Evolutionary conservation across 176 grass and related monocot genomes (phyloP).

Genomic region (Secale cereale): DNA sequence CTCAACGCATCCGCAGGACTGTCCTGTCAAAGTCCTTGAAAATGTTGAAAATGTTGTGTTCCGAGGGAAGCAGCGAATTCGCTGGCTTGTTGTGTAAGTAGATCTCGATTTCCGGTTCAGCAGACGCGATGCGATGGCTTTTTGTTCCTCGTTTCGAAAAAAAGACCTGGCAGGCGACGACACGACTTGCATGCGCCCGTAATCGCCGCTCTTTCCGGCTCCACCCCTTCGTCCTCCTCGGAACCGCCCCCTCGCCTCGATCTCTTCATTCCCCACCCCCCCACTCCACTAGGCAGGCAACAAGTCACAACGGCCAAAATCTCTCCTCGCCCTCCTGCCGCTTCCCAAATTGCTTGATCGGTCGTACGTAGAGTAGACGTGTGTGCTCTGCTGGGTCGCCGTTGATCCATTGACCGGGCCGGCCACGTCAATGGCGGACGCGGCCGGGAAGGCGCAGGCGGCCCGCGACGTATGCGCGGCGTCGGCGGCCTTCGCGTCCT

Average conservation of each 20-base stretch:
- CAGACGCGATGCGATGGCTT: too few relatives aligned
- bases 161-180: background rate
- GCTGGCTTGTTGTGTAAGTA: too few relatives aligned
- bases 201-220: background rate
- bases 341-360: too few relatives aligned
- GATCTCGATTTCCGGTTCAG: too few relatives aligned
- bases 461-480: constrained; percentile 53
- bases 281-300: background rate
- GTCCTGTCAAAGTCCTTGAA: too few relatives aligned
- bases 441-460: constrained; percentile 27
- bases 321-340: background rate
- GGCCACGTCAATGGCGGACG: background rate
- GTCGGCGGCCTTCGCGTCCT: constrained; percentile 53
- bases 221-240: background rate
- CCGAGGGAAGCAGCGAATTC: too few relatives aligned
- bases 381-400: too few relatives aligned
- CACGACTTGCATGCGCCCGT: background rate
- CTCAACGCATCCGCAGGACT: too few relatives aligned
- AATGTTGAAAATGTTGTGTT: too few relatives aligned
- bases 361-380: too few relatives aligned
- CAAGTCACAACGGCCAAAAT: background rate
- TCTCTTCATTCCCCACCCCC: background rate
- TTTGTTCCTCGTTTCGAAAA: background rate
- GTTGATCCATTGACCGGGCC: too few relatives aligned
- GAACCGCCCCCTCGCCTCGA: background rate